Base-by-base conservation (phyloP, 768 basidiomycete species). In the Pleurotus platypus region DNA sequence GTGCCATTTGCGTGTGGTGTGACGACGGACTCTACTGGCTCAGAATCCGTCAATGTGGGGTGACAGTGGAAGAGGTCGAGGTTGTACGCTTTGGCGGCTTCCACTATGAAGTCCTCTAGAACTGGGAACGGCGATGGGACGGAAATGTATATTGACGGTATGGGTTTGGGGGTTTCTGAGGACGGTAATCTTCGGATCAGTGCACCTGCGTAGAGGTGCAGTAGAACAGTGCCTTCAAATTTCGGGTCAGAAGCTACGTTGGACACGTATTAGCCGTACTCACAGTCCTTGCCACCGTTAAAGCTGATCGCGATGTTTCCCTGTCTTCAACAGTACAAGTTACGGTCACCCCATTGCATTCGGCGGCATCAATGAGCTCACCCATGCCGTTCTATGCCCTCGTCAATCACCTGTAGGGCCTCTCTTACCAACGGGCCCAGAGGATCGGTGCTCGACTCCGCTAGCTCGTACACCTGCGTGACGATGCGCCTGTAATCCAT, bases 211-310 rank as follows among this genome's bases (percentile, higher is more conserved):
- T 89, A 88, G 35, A 98, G 82, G 67, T 97, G 94, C 9, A 98
- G 77, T 22, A 98, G 81, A n/a, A 97, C 94, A 4, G 95, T 98
- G 67, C 94, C 94, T 98, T 65, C 48, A 38, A n/a, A 54, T 27
- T 58, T 35, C 57, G 49, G 37, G 49, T 53, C 39, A 59, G 59
- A 55, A 24, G 24, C 35, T 46, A 9, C 15, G 22, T 46, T 48
- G 18, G 38, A 51, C 50, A 55, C 24, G 24, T 40, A n/a, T 46
- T 13, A 40, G 35, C 7, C 8, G 24, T 12, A 77, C 86, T 63
- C 65, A 96, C 97, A 99, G 67, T 99, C 97, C 70, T 99, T 99
- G 53, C 97, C 97, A 8, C 97, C 97, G 63, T 98, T 99, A 75
- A 98, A 99, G 71, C 94, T 97, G 58, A 99, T 78, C 2, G 94